Conservation (phyloP, 768 basidiomycete genomes). For the Cantharellus anzutake region DNA sequence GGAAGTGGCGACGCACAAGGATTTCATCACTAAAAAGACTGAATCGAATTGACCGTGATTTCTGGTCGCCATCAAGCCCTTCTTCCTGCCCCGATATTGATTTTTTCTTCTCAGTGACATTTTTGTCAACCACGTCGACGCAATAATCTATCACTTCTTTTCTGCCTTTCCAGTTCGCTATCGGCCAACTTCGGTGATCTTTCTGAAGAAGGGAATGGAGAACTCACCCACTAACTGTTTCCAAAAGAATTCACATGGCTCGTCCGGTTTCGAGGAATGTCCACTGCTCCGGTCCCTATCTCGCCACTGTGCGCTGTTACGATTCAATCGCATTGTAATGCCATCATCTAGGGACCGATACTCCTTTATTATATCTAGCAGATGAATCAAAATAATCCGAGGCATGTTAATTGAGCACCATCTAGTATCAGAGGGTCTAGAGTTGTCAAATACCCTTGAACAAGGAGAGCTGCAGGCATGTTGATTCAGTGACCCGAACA, state of each 20-base stretch:
- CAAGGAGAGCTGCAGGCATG: slow-evolving; percentile 52
- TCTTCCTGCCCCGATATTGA: slow-evolving; percentile 24
- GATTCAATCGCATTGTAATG: slow-evolving; percentile 63
- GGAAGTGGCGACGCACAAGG: slow-evolving; percentile 29
- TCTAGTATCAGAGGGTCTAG: not conserved
- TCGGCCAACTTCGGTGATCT: not conserved
- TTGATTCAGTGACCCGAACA: slow-evolving; percentile 53
- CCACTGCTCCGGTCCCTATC: slow-evolving; percentile 41
- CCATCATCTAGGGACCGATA: slow-evolving; percentile 66
- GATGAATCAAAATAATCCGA: slow-evolving; percentile 5
- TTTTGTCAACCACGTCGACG: slow-evolving; percentile 45
- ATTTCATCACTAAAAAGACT: slow-evolving; percentile 47
- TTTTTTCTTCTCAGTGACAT: slow-evolving; percentile 35
- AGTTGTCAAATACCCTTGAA: slow-evolving; percentile 42
- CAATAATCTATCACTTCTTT: slow-evolving; percentile 62
- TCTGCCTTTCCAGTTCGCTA: slow-evolving; percentile 46
- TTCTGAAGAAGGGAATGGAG: slow-evolving; percentile 16
- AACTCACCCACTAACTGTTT: slow-evolving; percentile 47
- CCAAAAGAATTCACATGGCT: slow-evolving; percentile 62
- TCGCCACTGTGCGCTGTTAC: slow-evolving; percentile 54
- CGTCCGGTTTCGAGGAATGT: slow-evolving; percentile 32
- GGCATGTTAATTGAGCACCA: not conserved
- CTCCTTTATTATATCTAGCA: slow-evolving; percentile 56
- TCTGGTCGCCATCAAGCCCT: slow-evolving; percentile 29
- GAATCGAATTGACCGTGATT: slow-evolving; percentile 24